Conservation (phyloP, 2,329 filamentous ascomycete species). For the Rosellinia necatrix region DNA sequence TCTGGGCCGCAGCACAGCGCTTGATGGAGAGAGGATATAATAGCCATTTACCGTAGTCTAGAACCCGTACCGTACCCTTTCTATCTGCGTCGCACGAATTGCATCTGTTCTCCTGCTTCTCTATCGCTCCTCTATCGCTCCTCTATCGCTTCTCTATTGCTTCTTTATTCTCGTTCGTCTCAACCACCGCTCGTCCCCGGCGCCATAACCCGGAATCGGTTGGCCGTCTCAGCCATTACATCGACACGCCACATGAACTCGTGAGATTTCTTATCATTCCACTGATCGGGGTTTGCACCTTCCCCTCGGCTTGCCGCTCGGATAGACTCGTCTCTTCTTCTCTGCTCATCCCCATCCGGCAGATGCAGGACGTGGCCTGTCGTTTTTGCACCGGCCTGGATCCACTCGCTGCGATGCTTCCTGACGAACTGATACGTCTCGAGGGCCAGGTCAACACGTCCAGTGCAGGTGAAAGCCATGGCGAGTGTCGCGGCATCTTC, state of each 20-base stretch:
- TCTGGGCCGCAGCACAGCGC: conserved; percentile 49
- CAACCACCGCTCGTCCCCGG: neutral
- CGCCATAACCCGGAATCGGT: conserved; percentile 29
- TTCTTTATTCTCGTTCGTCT: neutral
- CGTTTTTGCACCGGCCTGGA: conserved; percentile 26
- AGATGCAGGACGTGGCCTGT: conserved; percentile 27
- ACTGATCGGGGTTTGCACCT: conserved; percentile 35
- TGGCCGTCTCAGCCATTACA: conserved; percentile 38
- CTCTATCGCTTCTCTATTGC: neutral
- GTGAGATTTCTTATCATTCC: conserved; percentile 34
- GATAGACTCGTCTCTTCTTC: conserved; percentile 29
- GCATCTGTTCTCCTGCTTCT: neutral
- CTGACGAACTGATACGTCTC: conserved; percentile 30
- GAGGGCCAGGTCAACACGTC: conserved; percentile 27
- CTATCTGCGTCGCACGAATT: neutral
- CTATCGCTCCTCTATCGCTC: neutral
- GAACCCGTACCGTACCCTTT: neutral
- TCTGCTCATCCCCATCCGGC: conserved; percentile 29
- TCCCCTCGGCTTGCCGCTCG: conserved; percentile 6
- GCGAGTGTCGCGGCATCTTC: conserved; percentile 51
- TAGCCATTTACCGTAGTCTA: conserved; percentile 44
- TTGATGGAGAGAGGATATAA: conserved; percentile 47
- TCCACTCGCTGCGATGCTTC: conserved; percentile 29
- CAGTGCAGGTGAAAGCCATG: conserved; percentile 34
- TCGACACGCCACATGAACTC: conserved; percentile 42